Evolutionary conservation across 2,329 filamentous ascomycete genomes (phyloP).

Genomic region (Fusarium floridanum): DNA sequence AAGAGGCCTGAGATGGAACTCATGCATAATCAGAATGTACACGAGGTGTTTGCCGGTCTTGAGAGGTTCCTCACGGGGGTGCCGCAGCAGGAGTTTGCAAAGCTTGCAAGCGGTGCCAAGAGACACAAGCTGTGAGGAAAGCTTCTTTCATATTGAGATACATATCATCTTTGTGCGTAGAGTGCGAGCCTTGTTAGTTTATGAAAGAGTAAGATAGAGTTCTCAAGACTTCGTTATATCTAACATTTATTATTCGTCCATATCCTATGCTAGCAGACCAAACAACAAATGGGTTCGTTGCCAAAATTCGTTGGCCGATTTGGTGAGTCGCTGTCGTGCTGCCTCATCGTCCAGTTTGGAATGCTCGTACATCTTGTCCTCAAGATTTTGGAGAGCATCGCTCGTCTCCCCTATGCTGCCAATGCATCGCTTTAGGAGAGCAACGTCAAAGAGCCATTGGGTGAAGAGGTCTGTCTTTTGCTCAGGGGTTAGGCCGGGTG

Average conservation of each 20-base stretch:
- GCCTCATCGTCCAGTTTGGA: constrained; percentile 64
- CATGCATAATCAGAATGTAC: constrained; percentile 81
- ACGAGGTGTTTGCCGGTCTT: constrained; percentile 88
- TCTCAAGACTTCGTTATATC: neutral
- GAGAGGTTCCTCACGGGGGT: constrained; percentile 83
- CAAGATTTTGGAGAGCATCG: constrained; percentile 58
- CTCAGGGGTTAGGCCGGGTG: constrained; percentile 27
- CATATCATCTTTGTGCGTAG: neutral
- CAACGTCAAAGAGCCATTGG: constrained; percentile 73
- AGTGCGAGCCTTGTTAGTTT: neutral
- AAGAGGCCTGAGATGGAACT: constrained; percentile 77
- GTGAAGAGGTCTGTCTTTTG: constrained; percentile 62
- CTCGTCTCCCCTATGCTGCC: constrained; percentile 45
- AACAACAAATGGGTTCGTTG: constrained; percentile 86
- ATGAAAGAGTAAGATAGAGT: neutral
- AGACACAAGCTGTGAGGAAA: constrained; percentile 86
- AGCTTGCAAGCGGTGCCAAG: constrained; percentile 89
- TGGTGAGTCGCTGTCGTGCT: constrained; percentile 66
- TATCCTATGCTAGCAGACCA: constrained; percentile 71
- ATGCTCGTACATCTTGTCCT: constrained; percentile 59
- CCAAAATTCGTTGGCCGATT: constrained; percentile 82
- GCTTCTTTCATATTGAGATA: neutral
- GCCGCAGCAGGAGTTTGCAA: constrained; percentile 90
- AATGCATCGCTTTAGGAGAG: constrained; percentile 63
- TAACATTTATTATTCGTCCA: constrained; percentile 21